Percentiles rank a stretch among this genome's conserved stretches.
phyloP scores from a whole-genome alignment of 164 flowering plant species.

The Malania oleifera region DNA sequence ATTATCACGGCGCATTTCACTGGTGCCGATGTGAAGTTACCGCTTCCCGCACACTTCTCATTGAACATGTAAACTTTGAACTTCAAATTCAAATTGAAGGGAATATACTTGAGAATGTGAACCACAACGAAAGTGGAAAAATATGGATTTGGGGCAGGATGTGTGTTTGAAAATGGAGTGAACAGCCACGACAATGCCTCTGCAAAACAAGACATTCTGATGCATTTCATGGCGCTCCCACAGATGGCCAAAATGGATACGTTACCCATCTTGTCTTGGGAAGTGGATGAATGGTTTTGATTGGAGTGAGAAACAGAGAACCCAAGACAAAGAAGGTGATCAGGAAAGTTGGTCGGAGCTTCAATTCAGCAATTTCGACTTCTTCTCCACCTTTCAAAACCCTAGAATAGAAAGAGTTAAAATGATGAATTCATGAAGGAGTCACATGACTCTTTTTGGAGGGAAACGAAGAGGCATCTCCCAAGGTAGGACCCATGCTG shows the following conservation, averaged over 20 bases:
- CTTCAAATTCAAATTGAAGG: slow-evolving; percentile 40
- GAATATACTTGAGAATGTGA: slow-evolving; percentile 32
- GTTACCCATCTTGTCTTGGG: not conserved
- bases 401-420: too few relatives aligned
- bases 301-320: not conserved
- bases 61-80: slow-evolving; percentile 40
- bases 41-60: too few relatives aligned
- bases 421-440: too few relatives aligned
- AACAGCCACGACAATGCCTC: slow-evolving; percentile 40
- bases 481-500: too few relatives aligned
- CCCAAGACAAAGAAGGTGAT: too few relatives aligned
- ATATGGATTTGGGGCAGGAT: slow-evolving; percentile 41
- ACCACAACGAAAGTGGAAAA: slow-evolving; percentile 44
- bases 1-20: too few relatives aligned
- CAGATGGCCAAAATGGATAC: slow-evolving; percentile 5
- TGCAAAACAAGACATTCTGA: slow-evolving; percentile 18
- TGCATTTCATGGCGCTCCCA: slow-evolving; percentile 40
- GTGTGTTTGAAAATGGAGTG: slow-evolving; percentile 44
- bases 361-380: too few relatives aligned
- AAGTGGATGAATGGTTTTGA: slow-evolving; percentile 13
- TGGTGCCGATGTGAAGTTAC: too few relatives aligned
- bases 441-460: too few relatives aligned
- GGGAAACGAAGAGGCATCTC: too few relatives aligned
- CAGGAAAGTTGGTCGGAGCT: too few relatives aligned
- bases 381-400: too few relatives aligned